phyloP scores from a whole-genome alignment of 2,329 filamentous ascomycete species.

The Colletotrichum sp. region DNA sequence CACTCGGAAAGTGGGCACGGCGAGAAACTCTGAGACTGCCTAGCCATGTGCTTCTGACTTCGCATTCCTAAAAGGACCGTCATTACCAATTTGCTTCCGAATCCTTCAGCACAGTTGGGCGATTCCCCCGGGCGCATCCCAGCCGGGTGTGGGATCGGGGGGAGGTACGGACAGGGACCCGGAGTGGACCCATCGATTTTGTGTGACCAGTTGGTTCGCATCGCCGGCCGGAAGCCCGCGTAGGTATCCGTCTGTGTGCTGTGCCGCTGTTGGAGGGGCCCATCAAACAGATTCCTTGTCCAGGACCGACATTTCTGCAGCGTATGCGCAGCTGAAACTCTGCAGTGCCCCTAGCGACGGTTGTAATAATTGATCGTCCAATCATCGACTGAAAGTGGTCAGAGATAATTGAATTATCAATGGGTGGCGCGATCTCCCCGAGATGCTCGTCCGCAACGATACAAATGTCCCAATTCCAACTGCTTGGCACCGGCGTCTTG shows the following conservation, averaged over 20 bases:
- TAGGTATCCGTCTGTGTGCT: not conserved
- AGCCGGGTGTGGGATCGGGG: not conserved
- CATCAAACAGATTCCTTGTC: not conserved
- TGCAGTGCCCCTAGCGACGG: not conserved
- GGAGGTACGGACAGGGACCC: not conserved
- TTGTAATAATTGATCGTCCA: not conserved
- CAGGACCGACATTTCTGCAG: not conserved
- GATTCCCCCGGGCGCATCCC: not conserved
- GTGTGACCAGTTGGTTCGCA: not conserved
- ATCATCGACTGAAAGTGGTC: not conserved
- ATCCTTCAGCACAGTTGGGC: not conserved
- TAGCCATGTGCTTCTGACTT: not conserved
- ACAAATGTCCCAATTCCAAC: not conserved
- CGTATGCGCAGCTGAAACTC: not conserved
- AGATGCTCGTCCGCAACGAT: not conserved
- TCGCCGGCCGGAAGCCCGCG: not conserved
- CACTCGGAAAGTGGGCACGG: conserved; percentile 13
- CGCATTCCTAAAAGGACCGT: not conserved
- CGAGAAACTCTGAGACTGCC: conserved; percentile 1
- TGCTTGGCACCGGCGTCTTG: not conserved
- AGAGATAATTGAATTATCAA: not conserved
- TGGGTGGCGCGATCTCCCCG: not conserved
- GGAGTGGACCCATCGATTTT: not conserved
- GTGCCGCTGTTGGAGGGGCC: not conserved
- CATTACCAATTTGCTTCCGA: not conserved